A percentile compares a stretch with the other conserved stretches of the same genome.
Conservation (phyloP, 164 flowering plant genomes). For the Umbilicus rupestris region DNA sequence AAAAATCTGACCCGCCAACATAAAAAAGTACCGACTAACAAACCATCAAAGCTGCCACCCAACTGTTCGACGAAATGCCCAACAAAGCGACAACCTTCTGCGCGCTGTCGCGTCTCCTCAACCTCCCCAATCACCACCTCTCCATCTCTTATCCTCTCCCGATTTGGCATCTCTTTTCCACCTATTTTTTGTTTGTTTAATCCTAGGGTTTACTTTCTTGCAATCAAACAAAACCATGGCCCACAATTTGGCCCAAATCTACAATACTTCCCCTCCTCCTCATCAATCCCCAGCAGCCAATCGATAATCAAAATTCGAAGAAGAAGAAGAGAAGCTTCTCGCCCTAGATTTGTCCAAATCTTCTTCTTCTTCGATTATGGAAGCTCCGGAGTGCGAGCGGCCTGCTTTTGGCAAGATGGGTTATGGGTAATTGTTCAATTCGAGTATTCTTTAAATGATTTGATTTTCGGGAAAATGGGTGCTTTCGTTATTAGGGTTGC, state of each 20-base stretch:
- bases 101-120: no score
- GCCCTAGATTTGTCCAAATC: neutral
- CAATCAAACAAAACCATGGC: no score
- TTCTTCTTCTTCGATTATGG: conserved; percentile 28
- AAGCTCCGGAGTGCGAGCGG: conserved; percentile 46
- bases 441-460: neutral
- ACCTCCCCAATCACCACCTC: neutral
- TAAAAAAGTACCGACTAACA: neutral
- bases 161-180: neutral
- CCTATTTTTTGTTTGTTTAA: neutral
- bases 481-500: neutral
- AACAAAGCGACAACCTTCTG: no score
- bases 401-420: conserved; percentile 83
- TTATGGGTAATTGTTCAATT: conserved; percentile 38
- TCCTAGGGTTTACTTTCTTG: neutral
- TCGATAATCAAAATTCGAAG: neutral
- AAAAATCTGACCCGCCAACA: neutral
- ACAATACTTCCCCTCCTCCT: neutral
- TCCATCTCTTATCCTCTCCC: neutral
- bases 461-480: neutral
- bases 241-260: neutral
- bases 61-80: conserved; percentile 2
- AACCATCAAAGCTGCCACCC: neutral
- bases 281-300: neutral
- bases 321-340: conserved; percentile 5